phyloP scores from a whole-genome alignment of 2,329 filamentous ascomycete species.

The Paecilomyces sp. region DNA sequence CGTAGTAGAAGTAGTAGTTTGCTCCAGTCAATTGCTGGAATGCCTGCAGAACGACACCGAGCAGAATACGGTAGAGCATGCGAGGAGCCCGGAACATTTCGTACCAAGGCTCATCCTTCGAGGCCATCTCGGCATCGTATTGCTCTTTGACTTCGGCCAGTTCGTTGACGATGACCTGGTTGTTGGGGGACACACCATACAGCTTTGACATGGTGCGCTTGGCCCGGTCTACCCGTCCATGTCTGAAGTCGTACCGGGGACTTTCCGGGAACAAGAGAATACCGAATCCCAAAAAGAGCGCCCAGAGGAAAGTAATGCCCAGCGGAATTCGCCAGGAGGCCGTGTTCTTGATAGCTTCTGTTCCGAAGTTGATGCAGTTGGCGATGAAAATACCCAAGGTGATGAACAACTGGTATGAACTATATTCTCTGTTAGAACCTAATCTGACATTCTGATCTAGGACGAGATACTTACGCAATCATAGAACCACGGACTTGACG shows the following conservation, averaged over 20 bases:
- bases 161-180: conserved; percentile 46
- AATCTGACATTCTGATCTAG: background rate
- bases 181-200: conserved; percentile 47
- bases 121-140: conserved; percentile 44
- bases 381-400: conserved; percentile 41
- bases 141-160: conserved; percentile 51
- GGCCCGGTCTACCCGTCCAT: conserved; percentile 46
- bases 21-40: conserved; percentile 40
- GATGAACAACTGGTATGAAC: conserved; percentile 42
- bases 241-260: conserved; percentile 53
- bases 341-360: conserved; percentile 27
- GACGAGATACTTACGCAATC: conserved; percentile 22
- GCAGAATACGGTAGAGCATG: conserved; percentile 34
- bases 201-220: conserved; percentile 45
- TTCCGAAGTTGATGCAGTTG: conserved; percentile 42
- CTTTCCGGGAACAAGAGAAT: conserved; percentile 51
- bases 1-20: conserved; percentile 52
- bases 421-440: conserved; percentile 7
- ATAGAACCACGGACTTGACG: conserved; percentile 39
- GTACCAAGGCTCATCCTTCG: conserved; percentile 19
- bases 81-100: conserved; percentile 34
- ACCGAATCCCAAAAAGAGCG: conserved; percentile 46
- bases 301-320: conserved; percentile 52
- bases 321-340: conserved; percentile 44
- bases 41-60: conserved; percentile 36